These are phyloP conservation scores for Aureobasidium sp. DNA, from an alignment of 2,329 filamentous ascomycete species.

Conservation along the genomic window DNA sequence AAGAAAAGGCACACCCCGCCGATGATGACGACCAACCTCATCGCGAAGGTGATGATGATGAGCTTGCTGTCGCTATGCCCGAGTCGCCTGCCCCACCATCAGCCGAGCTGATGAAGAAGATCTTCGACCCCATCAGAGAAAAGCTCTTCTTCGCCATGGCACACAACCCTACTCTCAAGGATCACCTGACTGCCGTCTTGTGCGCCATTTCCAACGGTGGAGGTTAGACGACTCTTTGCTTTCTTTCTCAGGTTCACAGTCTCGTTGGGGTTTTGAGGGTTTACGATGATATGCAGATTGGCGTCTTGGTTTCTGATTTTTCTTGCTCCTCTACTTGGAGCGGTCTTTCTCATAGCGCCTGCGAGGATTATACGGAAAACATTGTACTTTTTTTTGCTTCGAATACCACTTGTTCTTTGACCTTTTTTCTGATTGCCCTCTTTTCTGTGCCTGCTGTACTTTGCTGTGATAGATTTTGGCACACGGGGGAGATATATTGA, in stretches of 20 bases:
- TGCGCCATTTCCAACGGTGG: conserved; percentile 18
- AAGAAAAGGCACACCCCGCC: background rate
- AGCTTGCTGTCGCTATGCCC: conserved; percentile 42
- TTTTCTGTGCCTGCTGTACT: background rate
- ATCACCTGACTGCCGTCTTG: conserved; percentile 25
- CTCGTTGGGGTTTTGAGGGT: background rate
- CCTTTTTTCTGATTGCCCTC: background rate
- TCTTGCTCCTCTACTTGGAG: background rate
- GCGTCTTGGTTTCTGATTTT: background rate
- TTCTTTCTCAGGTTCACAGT: too few species aligned
- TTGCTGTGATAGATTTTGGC: too few species aligned
- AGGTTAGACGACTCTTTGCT: too few species aligned
- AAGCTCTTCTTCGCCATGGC: conserved; percentile 62
- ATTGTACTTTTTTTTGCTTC: background rate
- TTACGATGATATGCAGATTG: conserved; percentile 5
- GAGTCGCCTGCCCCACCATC: conserved; percentile 38
- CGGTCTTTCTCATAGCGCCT: background rate
- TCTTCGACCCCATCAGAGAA: conserved; percentile 58
- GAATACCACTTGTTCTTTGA: background rate
- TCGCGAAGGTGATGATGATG: conserved; percentile 48
- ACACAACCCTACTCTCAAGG: conserved; percentile 47
- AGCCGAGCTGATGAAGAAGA: conserved; percentile 48
- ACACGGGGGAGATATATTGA: too few species aligned
- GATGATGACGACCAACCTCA: conserved; percentile 32
- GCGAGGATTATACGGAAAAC: background rate